These are phyloP conservation scores for Dorcoceras hygrometricum DNA, from an alignment of 257 asterid genomes.

Conservation along the genomic window DNA sequence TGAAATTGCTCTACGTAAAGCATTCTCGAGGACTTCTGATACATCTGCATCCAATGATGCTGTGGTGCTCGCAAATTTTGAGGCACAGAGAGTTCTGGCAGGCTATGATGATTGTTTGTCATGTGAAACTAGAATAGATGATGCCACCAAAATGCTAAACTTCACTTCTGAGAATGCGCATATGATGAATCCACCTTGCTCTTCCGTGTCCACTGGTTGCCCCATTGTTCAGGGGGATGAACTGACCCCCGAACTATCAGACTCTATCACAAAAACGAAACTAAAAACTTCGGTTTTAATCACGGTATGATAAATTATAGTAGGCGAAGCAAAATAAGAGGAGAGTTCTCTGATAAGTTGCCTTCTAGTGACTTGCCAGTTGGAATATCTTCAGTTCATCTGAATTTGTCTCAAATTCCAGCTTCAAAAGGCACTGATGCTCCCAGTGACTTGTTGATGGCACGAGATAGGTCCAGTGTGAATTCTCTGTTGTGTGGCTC, in stretches of 20 bases:
- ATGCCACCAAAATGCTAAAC: slow-evolving; percentile 24
- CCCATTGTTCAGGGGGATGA: slow-evolving; percentile 4
- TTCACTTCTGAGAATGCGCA: slow-evolving; percentile 19
- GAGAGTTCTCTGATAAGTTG: slow-evolving; percentile 33
- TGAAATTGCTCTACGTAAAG: slow-evolving; percentile 49
- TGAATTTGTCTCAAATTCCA: slow-evolving; percentile 25
- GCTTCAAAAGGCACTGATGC: slow-evolving; percentile 27
- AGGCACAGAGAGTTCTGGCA: slow-evolving; percentile 40
- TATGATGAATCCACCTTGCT: slow-evolving; percentile 21
- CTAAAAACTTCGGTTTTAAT: slow-evolving; percentile 32
- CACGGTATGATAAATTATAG: slow-evolving; percentile 32
- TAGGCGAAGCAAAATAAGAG: slow-evolving; percentile 27
- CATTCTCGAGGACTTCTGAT: slow-evolving; percentile 45
- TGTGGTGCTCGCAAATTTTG: slow-evolving; percentile 42
- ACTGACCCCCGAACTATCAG: slow-evolving; percentile 7
- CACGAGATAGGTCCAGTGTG: slow-evolving; percentile 29
- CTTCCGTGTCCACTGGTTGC: slow-evolving; percentile 17
- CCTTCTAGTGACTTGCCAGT: slow-evolving; percentile 33
- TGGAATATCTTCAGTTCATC: slow-evolving; percentile 26
- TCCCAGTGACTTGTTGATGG: slow-evolving; percentile 30
- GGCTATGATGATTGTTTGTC: slow-evolving; percentile 61
- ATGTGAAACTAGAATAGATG: slow-evolving; percentile 43
- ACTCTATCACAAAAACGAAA: slow-evolving; percentile 28
- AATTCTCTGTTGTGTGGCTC: slow-evolving; percentile 26
- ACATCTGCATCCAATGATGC: slow-evolving; percentile 48